phyloP scores from a whole-genome alignment of 768 basidiomycete species.

The Suillus paluster region DNA sequence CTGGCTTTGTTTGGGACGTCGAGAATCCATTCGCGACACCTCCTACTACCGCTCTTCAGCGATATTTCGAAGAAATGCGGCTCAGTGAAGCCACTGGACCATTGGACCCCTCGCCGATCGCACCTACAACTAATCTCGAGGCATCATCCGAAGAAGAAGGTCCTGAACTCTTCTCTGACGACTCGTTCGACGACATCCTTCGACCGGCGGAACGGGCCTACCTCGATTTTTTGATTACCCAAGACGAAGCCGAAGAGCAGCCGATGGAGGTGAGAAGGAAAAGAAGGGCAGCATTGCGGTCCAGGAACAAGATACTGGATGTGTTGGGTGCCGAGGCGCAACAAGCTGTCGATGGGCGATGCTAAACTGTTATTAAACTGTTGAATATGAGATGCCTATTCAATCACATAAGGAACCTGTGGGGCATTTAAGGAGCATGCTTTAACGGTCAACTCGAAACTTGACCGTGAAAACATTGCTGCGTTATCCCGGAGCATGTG shows the following conservation, averaged over 20 bases:
- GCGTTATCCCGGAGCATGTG: too few species aligned
- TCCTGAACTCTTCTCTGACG: background rate
- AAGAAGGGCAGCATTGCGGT: conserved; percentile 11
- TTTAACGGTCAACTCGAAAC: too few species aligned
- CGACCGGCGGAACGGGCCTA: conserved; percentile 3
- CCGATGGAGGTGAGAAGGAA: background rate
- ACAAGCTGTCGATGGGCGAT: conserved; percentile 5
- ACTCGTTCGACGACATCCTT: background rate
- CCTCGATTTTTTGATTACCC: conserved; percentile 1
- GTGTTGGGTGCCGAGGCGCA: conserved; percentile 15
- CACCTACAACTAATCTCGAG: background rate
- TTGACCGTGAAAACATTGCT: too few species aligned
- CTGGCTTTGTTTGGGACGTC: conserved; percentile 21
- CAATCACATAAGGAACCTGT: too few species aligned
- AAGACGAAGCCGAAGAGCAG: conserved; percentile 4
- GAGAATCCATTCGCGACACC: conserved; percentile 14
- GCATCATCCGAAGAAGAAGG: background rate
- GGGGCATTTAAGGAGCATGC: too few species aligned
- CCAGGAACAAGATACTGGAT: conserved; percentile 14
- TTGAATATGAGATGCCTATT: background rate
- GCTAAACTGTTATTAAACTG: too few species aligned
- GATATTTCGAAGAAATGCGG: conserved; percentile 1
- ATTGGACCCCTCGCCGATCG: background rate
- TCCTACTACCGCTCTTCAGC: background rate
- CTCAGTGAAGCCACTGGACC: background rate